phyloP scores from a whole-genome alignment of 176 grass and related monocot genomes.

The Zizania latifolia region DNA sequence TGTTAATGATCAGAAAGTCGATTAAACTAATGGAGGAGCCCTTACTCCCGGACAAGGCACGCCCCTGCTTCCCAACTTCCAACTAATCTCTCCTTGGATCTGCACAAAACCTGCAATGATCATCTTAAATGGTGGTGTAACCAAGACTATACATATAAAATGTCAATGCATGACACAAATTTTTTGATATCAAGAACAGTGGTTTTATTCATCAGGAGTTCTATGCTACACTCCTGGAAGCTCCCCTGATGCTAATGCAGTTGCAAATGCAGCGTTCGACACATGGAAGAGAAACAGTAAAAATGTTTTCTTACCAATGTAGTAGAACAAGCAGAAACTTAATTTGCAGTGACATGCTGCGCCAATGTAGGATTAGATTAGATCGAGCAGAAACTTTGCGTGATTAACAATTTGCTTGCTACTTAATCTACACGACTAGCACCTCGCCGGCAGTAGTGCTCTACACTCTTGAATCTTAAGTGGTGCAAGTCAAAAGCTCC shows the following conservation, averaged over 20 bases:
- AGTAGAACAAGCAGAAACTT: too few species aligned
- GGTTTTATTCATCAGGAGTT: not conserved
- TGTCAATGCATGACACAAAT: conserved; percentile 4
- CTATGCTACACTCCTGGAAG: not conserved
- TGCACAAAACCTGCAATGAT: conserved; percentile 24
- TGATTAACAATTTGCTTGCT: too few species aligned
- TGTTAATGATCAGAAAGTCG: not conserved
- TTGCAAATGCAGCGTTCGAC: not conserved
- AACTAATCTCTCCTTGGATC: conserved; percentile 48
- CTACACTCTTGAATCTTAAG: too few species aligned
- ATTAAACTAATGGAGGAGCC: conserved; percentile 40
- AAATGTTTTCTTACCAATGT: too few species aligned
- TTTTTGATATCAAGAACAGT: not conserved
- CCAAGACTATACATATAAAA: not conserved
- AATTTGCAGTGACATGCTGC: too few species aligned
- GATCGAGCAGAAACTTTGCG: too few species aligned
- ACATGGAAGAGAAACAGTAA: not conserved
- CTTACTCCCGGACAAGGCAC: conserved; percentile 56
- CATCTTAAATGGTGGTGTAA: conserved; percentile 21
- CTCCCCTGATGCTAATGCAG: not conserved
- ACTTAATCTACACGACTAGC: too few species aligned
- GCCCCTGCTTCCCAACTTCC: conserved; percentile 55
- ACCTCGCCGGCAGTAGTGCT: too few species aligned
- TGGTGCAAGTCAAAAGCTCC: not conserved
- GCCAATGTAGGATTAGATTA: too few species aligned